phyloP scores from a whole-genome alignment of 495 filamentous ascomycete species.

The Pseudoneurospora amorphoporcata region DNA sequence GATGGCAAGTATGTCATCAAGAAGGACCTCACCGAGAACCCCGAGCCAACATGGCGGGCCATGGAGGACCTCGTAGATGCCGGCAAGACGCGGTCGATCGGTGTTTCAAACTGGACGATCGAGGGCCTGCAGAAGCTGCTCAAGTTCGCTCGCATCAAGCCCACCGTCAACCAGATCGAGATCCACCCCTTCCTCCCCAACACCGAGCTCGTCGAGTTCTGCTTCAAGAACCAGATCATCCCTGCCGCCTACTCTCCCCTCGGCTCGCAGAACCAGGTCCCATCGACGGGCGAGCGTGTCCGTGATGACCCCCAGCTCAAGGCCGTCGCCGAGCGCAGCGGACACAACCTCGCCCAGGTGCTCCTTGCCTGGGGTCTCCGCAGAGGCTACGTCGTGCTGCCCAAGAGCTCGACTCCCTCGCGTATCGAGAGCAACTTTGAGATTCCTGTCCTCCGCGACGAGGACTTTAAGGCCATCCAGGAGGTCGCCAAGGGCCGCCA shows the following conservation, averaged over 20 bases:
- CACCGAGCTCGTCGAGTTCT: conserved; percentile 44
- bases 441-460: conserved; percentile 31
- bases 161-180: conserved; percentile 41
- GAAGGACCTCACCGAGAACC: conserved; percentile 37
- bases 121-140: conserved; percentile 32
- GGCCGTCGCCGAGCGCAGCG: conserved; percentile 29
- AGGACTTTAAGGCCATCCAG: conserved; percentile 32
- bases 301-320: conserved; percentile 29
- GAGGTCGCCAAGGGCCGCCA: conserved; percentile 38
- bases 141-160: conserved; percentile 30
- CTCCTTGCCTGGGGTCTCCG: conserved; percentile 36
- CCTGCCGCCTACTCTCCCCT: conserved; percentile 59
- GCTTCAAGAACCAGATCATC: conserved; percentile 49
- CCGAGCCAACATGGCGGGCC: conserved; percentile 44
- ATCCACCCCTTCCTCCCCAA: conserved; percentile 42
- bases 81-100: conserved; percentile 33
- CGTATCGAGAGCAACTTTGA: conserved; percentile 45
- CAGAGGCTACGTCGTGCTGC: conserved; percentile 34
- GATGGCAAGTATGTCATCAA: conserved; percentile 44
- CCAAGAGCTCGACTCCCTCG: conserved; percentile 56
- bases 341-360: conserved; percentile 36
- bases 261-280: conserved; percentile 49
- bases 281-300: conserved; percentile 35
- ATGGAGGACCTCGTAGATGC: conserved; percentile 35
- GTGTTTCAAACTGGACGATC: conserved; percentile 42